Base-by-base conservation (phyloP, 371 early-diverging fungal genomes). In the Haplosporangium sp. region DNA sequence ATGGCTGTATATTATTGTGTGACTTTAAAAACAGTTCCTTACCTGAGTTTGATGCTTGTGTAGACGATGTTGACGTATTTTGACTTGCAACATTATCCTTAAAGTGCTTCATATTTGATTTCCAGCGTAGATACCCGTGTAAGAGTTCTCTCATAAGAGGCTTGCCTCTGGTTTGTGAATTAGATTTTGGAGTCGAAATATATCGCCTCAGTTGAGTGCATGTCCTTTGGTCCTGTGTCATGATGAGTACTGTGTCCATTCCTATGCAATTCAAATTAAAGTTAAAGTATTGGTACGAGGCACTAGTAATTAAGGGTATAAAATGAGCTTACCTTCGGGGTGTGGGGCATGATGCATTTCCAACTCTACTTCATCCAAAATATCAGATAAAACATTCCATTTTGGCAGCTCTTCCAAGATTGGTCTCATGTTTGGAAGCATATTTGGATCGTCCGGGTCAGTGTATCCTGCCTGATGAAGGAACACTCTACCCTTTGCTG, bases 321-420 rank as follows among this genome's bases (percentile, higher is more conserved):
- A 63, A 70, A 13, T 27, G 27, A 27, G 17, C 20, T 27, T 86
- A 83, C 52, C 79, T 82, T 69, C 76, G 7, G 53, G 69, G 56
- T 62, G 83, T 57, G 66, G 71, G 27, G 50, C 65, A 61, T 71
- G 73, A 39, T 77, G 62, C 78, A 71, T 88, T 50, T 90, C 92
- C 15, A 85, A 50, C 65, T 93, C 90, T 11, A 98, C 93, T 65
- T 97, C 97, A 20, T 89, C 75, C 59, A 98, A 74, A 0, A 96
- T 86, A 9, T 88, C 87, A 0, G 77, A 82, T 20, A 98, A 65
- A 2, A 92, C 85, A n/a, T 78, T 75, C 95, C 97, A 98, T 82
- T 98, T 98, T 2, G 98, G 98, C 35, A 92, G 92, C 57, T 94
- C 96, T 74, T 98, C 98, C 37, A 97, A 75, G 11, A 92, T 89